These are phyloP conservation scores for Phenoliferia sp. DNA, from an alignment of 1,284 basidiomycete genomes.

Conservation along the genomic window DNA sequence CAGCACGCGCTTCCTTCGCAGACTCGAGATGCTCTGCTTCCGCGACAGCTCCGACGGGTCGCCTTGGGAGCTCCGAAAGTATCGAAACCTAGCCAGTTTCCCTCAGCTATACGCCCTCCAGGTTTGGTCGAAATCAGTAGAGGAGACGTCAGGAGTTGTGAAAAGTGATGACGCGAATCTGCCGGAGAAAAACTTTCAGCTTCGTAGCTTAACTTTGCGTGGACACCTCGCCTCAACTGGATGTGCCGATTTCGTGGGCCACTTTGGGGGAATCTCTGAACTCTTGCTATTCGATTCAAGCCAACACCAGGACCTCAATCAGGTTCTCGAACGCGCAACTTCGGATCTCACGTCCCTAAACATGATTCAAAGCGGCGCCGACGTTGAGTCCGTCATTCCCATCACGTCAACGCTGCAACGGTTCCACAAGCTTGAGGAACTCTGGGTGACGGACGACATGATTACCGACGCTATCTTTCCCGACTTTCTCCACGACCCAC, in stretches of 20 bases:
- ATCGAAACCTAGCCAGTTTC: neutral
- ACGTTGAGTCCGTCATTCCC: neutral
- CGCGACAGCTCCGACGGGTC: neutral
- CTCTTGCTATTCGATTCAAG: neutral
- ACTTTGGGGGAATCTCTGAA: neutral
- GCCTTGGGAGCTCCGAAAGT: neutral
- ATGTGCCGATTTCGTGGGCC: neutral
- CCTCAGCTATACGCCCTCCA: neutral
- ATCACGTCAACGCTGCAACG: neutral
- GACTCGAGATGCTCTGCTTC: neutral
- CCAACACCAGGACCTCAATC: neutral
- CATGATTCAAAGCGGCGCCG: neutral
- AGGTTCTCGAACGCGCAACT: neutral
- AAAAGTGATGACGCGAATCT: neutral
- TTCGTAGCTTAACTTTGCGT: neutral
- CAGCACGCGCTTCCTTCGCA: neutral
- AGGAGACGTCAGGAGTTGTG: neutral
- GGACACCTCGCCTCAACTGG: neutral
- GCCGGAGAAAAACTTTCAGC: neutral
- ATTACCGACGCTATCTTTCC: neutral
- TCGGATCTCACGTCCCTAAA: neutral
- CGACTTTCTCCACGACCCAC: neutral
- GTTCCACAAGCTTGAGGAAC: neutral
- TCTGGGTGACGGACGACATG: neutral
- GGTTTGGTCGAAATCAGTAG: neutral